Evolutionary conservation across 139 green algal genomes (phyloP).

Genomic region (Chlorella sp.): DNA sequence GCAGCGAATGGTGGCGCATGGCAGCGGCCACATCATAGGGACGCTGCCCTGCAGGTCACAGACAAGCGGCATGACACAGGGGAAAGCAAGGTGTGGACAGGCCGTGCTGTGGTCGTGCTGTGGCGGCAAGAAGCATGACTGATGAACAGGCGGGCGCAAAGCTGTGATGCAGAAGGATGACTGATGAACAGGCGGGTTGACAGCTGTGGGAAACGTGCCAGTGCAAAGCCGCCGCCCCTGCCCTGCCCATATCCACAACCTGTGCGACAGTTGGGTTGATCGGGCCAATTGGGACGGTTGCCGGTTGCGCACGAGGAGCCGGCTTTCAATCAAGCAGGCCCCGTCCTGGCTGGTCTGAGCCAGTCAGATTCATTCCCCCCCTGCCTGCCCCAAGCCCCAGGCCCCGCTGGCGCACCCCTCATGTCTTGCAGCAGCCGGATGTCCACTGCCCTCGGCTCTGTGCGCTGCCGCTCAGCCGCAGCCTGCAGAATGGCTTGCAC

Average conservation of each 20-base stretch:
- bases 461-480: neutral
- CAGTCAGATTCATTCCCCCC: too few relatives aligned
- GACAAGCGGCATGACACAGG: too few relatives aligned
- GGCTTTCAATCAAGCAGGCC: too few relatives aligned
- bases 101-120: too few relatives aligned
- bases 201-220: neutral
- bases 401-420: neutral
- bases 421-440: neutral
- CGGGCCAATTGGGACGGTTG: too few relatives aligned
- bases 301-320: too few relatives aligned
- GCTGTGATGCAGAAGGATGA: too few relatives aligned
- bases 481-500: conserved; percentile 29
- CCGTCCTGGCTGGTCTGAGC: too few relatives aligned
- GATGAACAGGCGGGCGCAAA: too few relatives aligned
- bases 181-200: too few relatives aligned
- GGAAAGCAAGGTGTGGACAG: neutral
- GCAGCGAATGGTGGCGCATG: conserved; percentile 1
- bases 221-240: neutral
- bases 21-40: neutral
- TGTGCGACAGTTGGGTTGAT: too few relatives aligned
- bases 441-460: neutral
- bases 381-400: neutral
- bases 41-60: neutral
- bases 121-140: too few relatives aligned
- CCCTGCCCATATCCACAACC: neutral